A percentile compares a stretch with the other conserved stretches of the same genome.
Evolutionary conservation across 106 monocot species (phyloP).

Genomic region (Dendrobium officinale): DNA sequence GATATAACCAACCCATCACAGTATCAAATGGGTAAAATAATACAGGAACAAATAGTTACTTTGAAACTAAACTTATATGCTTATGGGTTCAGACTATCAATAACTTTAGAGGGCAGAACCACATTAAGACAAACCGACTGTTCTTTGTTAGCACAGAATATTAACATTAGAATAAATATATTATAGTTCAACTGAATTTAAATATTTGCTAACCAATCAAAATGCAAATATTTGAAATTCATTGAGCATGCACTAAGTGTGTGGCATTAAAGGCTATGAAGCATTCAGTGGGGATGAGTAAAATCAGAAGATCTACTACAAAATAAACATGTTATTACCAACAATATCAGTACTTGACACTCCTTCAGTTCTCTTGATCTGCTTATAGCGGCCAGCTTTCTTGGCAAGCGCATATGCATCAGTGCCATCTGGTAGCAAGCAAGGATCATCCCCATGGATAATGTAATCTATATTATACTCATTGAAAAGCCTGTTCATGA

Average conservation of each 20-base stretch:
- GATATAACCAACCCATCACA: not conserved
- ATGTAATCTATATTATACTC: conserved; percentile 72
- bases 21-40: not conserved
- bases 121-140: not conserved
- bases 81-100: not conserved
- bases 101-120: not conserved
- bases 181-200: too few species aligned
- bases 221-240: too few species aligned
- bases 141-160: not conserved
- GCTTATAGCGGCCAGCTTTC: conserved; percentile 76
- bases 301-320: not conserved
- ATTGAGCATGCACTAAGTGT: too few species aligned
- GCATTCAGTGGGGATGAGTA: not conserved
- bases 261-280: not conserved
- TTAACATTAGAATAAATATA: too few species aligned
- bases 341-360: conserved; percentile 80
- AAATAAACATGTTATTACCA: conserved; percentile 24
- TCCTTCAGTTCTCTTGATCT: conserved; percentile 82
- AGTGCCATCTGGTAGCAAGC: conserved; percentile 76
- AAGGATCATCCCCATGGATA: conserved; percentile 78
- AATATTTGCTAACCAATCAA: too few species aligned
- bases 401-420: conserved; percentile 99
- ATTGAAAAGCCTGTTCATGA: conserved; percentile 74
- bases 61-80: not conserved
- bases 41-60: not conserved